A percentile compares a stretch with the other conserved stretches of the same genome.
Conservation (phyloP, 331 rosid genomes). For the Acacia concinna region DNA sequence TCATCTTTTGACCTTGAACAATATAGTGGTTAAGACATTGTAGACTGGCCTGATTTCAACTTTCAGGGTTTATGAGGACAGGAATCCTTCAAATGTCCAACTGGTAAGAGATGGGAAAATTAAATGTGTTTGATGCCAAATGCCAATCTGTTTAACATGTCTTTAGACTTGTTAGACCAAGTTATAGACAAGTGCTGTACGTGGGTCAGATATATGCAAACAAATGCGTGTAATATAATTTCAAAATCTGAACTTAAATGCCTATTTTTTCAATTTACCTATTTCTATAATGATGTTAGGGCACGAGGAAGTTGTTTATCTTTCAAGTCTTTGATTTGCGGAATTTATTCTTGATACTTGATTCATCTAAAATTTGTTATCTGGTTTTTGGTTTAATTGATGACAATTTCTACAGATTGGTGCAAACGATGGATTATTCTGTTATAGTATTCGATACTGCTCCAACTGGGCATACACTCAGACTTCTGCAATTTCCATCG, state of each 20-base stretch:
- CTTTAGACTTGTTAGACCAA: not conserved
- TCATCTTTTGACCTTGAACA: not conserved
- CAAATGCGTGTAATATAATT: not conserved
- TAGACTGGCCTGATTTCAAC: not conserved
- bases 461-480: conserved; percentile 98
- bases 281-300: not conserved
- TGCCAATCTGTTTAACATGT: not conserved
- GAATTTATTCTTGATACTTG: not conserved
- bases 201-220: not conserved
- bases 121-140: not conserved
- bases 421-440: conserved; percentile 98
- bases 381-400: conserved; percentile 18
- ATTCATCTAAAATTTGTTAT: conserved; percentile 22
- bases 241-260: conserved; percentile 2
- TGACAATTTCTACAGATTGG: conserved; percentile 65
- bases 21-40: not conserved
- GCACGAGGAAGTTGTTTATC: conserved; percentile 3
- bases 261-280: not conserved
- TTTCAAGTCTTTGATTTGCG: conserved; percentile 4
- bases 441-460: conserved; percentile 98
- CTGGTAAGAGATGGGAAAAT: not conserved
- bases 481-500: conserved; percentile 92
- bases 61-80: not conserved
- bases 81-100: not conserved
- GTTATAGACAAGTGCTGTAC: not conserved